phyloP scores from a whole-genome alignment of 768 basidiomycete genomes.

The Trametopsis cervina region DNA sequence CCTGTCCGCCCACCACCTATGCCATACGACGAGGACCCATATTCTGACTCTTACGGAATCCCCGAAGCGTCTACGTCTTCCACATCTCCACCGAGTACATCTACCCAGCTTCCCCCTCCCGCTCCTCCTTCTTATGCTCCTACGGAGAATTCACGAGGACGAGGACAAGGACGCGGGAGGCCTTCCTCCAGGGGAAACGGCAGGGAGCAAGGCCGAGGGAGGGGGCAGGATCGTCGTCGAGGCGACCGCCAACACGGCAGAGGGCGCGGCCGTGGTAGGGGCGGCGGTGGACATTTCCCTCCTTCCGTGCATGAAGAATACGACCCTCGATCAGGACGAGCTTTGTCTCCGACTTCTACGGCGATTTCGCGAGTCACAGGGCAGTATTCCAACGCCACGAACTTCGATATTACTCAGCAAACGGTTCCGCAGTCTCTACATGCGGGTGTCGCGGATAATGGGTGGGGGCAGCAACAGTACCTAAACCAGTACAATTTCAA shows the following conservation, averaged over 20 bases:
- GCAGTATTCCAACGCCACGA: constrained; percentile 25
- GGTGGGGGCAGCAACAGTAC: constrained; percentile 17
- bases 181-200: constrained; percentile 3
- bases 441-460: neutral
- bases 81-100: neutral
- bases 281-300: constrained; percentile 15
- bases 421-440: neutral
- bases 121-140: neutral
- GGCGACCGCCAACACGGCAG: constrained; percentile 24
- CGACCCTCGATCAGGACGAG: constrained; percentile 22
- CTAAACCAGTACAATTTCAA: constrained; percentile 13
- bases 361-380: constrained; percentile 41
- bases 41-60: constrained; percentile 30
- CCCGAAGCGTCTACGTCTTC: constrained; percentile 8
- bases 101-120: neutral
- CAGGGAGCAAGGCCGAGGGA: constrained; percentile 28
- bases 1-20: constrained; percentile 59
- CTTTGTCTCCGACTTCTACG: constrained; percentile 39
- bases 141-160: neutral
- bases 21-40: constrained; percentile 72
- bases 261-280: constrained; percentile 21
- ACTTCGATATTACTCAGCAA: neutral
- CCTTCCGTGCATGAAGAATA: constrained; percentile 23
- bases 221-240: constrained; percentile 19
- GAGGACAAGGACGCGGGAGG: constrained; percentile 15